Conservation (phyloP, 345 rosid genomes). For the Camelina sativa region DNA sequence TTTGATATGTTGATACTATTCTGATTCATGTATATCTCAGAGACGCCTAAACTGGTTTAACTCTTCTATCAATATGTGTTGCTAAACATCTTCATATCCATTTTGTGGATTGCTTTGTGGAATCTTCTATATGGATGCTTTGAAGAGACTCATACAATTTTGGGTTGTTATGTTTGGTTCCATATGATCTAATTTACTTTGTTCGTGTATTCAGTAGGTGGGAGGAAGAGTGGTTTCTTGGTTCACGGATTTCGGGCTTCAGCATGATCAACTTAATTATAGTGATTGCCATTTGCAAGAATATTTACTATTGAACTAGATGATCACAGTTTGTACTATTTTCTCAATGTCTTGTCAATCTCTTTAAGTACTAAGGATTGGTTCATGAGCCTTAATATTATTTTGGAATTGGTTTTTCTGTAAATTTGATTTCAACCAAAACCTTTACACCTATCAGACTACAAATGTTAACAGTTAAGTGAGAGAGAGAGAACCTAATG, state of each 20-base stretch:
- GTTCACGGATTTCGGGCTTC: neutral
- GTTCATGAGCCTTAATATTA: neutral
- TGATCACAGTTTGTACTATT: conserved; percentile 11
- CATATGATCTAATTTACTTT: conserved; percentile 2
- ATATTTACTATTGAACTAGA: conserved; percentile 10
- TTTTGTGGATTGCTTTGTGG: neutral
- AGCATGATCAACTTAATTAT: neutral
- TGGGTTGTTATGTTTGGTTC: conserved; percentile 2
- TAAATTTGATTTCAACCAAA: neutral
- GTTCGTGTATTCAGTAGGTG: conserved; percentile 23
- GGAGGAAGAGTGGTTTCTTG: conserved; percentile 11
- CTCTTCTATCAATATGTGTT: neutral
- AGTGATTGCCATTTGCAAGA: neutral
- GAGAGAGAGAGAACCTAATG: neutral
- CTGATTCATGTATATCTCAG: neutral
- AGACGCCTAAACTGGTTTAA: neutral
- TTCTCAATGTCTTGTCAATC: neutral
- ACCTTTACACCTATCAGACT: neutral
- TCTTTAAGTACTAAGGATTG: neutral
- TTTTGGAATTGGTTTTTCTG: neutral
- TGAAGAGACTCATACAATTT: neutral
- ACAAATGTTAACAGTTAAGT: neutral
- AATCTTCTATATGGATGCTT: conserved; percentile 14
- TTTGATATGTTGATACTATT: neutral
- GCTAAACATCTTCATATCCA: neutral